Evolutionary conservation across 2,329 filamentous ascomycete genomes (phyloP).

Genomic region (Epichloe gansuensis): DNA sequence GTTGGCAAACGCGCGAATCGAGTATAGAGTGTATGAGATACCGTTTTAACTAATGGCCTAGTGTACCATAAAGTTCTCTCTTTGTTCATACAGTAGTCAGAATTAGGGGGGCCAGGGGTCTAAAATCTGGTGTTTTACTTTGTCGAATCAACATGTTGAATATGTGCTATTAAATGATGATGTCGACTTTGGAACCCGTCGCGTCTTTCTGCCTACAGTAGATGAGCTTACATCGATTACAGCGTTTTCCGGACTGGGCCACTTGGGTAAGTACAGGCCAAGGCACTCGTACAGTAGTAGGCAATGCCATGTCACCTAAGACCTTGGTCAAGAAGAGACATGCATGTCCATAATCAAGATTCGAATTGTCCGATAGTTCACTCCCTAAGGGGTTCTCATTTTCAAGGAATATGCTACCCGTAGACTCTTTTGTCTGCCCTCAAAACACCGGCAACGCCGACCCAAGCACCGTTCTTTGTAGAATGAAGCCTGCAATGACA

Average conservation of each 20-base stretch:
- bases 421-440: background rate
- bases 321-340: background rate
- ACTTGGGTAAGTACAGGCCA: no score
- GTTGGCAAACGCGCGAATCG: constrained; percentile 26
- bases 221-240: background rate
- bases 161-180: background rate
- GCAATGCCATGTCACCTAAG: background rate
- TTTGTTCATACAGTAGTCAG: constrained; percentile 24
- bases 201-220: background rate
- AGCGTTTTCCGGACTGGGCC: no score
- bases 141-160: constrained; percentile 5
- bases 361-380: background rate
- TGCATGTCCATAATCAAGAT: background rate
- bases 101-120: constrained; percentile 1
- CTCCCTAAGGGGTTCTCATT: background rate
- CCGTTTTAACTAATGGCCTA: constrained; percentile 33
- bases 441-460: constrained; percentile 9
- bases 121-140: constrained; percentile 7
- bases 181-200: no score
- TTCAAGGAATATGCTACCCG: background rate
- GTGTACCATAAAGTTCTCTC: constrained; percentile 40
- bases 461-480: background rate
- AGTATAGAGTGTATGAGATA: constrained; percentile 47
- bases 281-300: background rate
- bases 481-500: background rate